phyloP scores from a whole-genome alignment of 2,329 filamentous ascomycete genomes.

The Tolypocladium amazonense region DNA sequence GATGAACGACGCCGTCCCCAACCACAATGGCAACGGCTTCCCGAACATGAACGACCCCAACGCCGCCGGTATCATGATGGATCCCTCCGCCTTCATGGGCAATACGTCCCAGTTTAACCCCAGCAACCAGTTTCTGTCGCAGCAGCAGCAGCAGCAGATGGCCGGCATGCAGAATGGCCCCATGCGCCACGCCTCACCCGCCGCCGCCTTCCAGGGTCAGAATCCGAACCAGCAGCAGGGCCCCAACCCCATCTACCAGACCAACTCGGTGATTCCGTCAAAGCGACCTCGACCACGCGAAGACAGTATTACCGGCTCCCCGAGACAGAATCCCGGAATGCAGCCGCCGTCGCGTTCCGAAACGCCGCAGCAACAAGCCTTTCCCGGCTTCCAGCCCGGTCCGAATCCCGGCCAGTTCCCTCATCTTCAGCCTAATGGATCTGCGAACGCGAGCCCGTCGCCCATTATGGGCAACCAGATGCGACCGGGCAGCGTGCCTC shows the following conservation, averaged over 20 bases:
- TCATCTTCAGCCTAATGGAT: conserved; percentile 72
- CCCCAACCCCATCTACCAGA: conserved; percentile 57
- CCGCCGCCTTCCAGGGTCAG: conserved; percentile 47
- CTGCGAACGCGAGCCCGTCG: conserved; percentile 79
- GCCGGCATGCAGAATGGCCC: conserved; percentile 67
- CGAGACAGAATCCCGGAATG: conserved; percentile 63
- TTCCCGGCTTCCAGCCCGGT: conserved; percentile 58
- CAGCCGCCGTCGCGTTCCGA: conserved; percentile 79
- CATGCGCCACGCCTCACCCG: conserved; percentile 73
- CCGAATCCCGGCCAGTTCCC: conserved; percentile 61
- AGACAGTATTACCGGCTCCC: conserved; percentile 76
- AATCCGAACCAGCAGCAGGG: conserved; percentile 6
- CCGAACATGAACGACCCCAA: conserved; percentile 54
- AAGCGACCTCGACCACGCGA: conserved; percentile 76
- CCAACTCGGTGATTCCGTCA: conserved; percentile 77
- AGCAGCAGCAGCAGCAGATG: conserved; percentile 29
- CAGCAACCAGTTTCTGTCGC: conserved; percentile 40
- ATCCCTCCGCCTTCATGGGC: conserved; percentile 53
- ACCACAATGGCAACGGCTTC: conserved; percentile 61
- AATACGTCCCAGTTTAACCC: conserved; percentile 50
- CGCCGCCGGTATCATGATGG: conserved; percentile 48
- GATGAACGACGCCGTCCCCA: conserved; percentile 61
- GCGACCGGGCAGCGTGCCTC: conserved; percentile 58
- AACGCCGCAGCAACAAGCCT: conserved; percentile 73
- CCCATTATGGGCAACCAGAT: conserved; percentile 82